A percentile compares a stretch with the other conserved stretches of the same genome.
phyloP scores from a whole-genome alignment of 2,329 filamentous ascomycete species.

The Berkeleyomyces rouxiae region DNA sequence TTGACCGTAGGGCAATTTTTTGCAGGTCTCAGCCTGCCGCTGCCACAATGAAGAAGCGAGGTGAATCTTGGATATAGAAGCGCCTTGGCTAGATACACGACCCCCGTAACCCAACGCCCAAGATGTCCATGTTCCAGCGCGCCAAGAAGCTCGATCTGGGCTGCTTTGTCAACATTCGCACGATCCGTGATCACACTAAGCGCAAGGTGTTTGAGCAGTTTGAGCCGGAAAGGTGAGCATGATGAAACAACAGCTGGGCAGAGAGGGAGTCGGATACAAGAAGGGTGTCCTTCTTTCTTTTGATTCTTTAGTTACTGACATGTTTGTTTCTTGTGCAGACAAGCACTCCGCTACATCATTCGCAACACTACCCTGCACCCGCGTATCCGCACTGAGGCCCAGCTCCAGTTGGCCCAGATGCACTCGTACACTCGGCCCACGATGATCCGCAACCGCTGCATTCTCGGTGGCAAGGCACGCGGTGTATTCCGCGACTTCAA shows the following conservation, averaged over 20 bases:
- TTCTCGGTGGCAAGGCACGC: slow-evolving; percentile 74
- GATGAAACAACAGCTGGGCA: no score
- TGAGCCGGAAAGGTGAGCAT: slow-evolving; percentile 64
- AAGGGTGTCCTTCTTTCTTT: background rate
- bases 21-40: background rate
- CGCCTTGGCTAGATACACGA: background rate
- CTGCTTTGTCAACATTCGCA: slow-evolving; percentile 70
- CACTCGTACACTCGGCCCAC: slow-evolving; percentile 87
- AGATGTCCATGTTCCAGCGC: slow-evolving; percentile 63
- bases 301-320: background rate
- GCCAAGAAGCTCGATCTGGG: slow-evolving; percentile 80
- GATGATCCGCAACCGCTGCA: slow-evolving; percentile 86
- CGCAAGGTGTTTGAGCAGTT: slow-evolving; percentile 76
- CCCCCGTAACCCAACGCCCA: slow-evolving; percentile 20
- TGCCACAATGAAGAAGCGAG: background rate
- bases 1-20: background rate
- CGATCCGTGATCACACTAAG: slow-evolving; percentile 92
- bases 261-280: background rate
- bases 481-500: slow-evolving; percentile 90
- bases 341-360: slow-evolving; percentile 85
- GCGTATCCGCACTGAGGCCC: slow-evolving; percentile 73
- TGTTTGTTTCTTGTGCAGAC: slow-evolving; percentile 32
- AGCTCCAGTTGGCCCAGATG: slow-evolving; percentile 88
- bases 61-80: background rate
- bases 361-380: slow-evolving; percentile 76